Evolutionary conservation across 164 flowering plant genomes (phyloP).

Genomic region (Saururus chinensis): DNA sequence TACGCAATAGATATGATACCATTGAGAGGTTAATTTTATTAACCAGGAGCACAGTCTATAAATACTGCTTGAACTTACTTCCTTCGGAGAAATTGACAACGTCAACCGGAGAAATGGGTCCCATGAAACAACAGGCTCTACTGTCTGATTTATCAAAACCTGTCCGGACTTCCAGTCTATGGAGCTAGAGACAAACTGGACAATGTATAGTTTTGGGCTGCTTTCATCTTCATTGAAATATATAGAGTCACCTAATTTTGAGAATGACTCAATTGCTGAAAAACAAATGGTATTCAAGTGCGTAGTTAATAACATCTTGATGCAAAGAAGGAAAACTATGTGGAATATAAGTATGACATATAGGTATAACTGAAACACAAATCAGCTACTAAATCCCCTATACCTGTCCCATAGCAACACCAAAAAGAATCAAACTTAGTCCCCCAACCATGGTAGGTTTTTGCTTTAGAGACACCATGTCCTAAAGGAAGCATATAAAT

Average conservation of each 20-base stretch:
- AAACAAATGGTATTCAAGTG: constrained; percentile 1
- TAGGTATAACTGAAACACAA: not conserved
- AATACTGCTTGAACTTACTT: constrained; percentile 19
- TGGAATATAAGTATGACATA: too few species aligned
- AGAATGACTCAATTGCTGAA: constrained; percentile 89
- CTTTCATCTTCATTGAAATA: constrained; percentile 66
- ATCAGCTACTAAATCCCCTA: not conserved
- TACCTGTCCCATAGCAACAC: constrained; percentile 99
- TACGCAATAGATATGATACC: constrained; percentile 4
- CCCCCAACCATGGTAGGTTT: constrained; percentile 79
- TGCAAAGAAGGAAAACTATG: too few species aligned
- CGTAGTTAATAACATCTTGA: too few species aligned
- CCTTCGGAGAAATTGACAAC: constrained; percentile 31
- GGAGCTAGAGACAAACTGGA: constrained; percentile 77
- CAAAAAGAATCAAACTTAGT: constrained; percentile 58
- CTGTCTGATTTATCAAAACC: constrained; percentile 40
- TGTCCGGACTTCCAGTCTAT: constrained; percentile 61
- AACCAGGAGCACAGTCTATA: not conserved
- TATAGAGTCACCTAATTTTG: constrained; percentile 93
- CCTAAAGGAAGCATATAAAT: constrained; percentile 89
- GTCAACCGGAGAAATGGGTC: constrained; percentile 47
- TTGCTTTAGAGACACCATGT: constrained; percentile 65
- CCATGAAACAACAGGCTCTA: constrained; percentile 55
- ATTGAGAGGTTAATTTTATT: not conserved
- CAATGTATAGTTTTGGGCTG: constrained; percentile 48